These are phyloP conservation scores for Moesziomyces parantarcticus DNA, from an alignment of 1,284 basidiomycete species.

Conservation along the genomic window DNA sequence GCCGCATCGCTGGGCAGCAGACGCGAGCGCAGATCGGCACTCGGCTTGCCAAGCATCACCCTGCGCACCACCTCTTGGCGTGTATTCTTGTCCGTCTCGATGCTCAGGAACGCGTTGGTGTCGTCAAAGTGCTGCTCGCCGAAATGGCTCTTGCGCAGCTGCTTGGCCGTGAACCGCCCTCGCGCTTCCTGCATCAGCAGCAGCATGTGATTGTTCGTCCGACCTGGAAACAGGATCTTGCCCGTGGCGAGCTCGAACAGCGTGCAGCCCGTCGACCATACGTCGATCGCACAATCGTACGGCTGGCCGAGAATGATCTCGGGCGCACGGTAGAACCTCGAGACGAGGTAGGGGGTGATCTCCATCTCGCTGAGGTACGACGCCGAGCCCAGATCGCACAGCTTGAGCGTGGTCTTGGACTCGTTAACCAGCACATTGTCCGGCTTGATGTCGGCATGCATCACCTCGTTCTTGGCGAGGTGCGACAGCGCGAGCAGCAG, in stretches of 20 bases:
- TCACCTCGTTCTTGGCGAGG: slow-evolving; percentile 87
- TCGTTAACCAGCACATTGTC: slow-evolving; percentile 77
- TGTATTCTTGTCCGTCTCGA: slow-evolving; percentile 58
- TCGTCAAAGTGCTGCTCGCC: slow-evolving; percentile 94
- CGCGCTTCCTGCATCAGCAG: slow-evolving; percentile 82
- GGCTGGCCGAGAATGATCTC: slow-evolving; percentile 97
- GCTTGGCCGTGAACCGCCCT: slow-evolving; percentile 90
- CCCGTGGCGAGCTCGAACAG: slow-evolving; percentile 98
- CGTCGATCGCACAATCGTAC: slow-evolving; percentile 91
- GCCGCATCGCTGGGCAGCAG: slow-evolving; percentile 81
- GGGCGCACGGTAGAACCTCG: slow-evolving; percentile 96
- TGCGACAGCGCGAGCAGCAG: slow-evolving; percentile 88
- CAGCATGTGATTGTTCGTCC: slow-evolving; percentile 98
- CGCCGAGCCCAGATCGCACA: slow-evolving; percentile 96
- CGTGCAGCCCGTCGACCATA: slow-evolving; percentile 98
- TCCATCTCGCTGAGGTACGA: slow-evolving; percentile 93
- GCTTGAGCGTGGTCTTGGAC: slow-evolving; percentile 89
- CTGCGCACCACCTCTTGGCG: slow-evolving; percentile 79
- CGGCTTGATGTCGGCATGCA: slow-evolving; percentile 89
- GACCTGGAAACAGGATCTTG: slow-evolving; percentile 96
- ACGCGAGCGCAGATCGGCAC: slow-evolving; percentile 81
- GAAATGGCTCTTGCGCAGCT: slow-evolving; percentile 93
- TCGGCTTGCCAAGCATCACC: slow-evolving; percentile 84
- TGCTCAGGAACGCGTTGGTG: slow-evolving; percentile 71
- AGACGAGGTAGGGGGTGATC: slow-evolving; percentile 97